These are phyloP conservation scores for Phytophthora sansomeana DNA, from an alignment of 352 stramenopile species.

Conservation along the genomic window DNA sequence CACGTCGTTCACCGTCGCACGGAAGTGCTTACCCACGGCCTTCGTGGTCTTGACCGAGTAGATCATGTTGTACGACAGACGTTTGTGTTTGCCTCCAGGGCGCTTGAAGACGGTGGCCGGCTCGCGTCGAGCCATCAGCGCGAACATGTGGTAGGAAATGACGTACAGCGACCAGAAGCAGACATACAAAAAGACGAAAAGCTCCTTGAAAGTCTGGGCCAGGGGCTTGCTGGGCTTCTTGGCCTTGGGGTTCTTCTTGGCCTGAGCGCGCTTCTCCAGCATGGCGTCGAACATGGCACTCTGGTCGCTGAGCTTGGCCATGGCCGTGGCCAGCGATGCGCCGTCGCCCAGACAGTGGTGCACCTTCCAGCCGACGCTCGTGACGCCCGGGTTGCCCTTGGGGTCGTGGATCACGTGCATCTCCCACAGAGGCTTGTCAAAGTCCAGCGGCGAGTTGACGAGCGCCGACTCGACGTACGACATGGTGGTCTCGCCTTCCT, in stretches of 20 bases:
- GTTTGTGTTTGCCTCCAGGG: slow-evolving; percentile 63
- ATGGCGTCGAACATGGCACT: slow-evolving; percentile 68
- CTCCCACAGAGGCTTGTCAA: slow-evolving; percentile 78
- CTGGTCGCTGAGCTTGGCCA: slow-evolving; percentile 81
- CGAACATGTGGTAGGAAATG: slow-evolving; percentile 59
- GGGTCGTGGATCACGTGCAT: slow-evolving; percentile 69
- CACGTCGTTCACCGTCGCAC: slow-evolving; percentile 82
- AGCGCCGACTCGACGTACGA: slow-evolving; percentile 69
- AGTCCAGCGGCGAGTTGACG: slow-evolving; percentile 75
- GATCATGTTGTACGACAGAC: slow-evolving; percentile 72
- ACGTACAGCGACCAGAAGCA: slow-evolving; percentile 67
- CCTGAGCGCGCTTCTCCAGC: slow-evolving; percentile 53
- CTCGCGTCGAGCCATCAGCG: slow-evolving; percentile 61
- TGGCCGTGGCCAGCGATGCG: slow-evolving; percentile 64
- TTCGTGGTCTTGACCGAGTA: slow-evolving; percentile 82
- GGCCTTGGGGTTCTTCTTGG: slow-evolving; percentile 40
- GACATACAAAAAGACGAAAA: slow-evolving; percentile 41
- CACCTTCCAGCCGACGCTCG: slow-evolving; percentile 70
- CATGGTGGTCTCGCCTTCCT: slow-evolving; percentile 61
- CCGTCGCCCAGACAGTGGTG: slow-evolving; percentile 86
- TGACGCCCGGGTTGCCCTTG: slow-evolving; percentile 37
- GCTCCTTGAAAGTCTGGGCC: slow-evolving; percentile 32
- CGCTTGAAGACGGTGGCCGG: slow-evolving; percentile 75
- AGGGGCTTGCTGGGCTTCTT: slow-evolving; percentile 44
- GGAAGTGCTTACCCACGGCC: slow-evolving; percentile 69